A percentile compares a stretch with the other conserved stretches of the same genome.
Conservation (phyloP, 805 yeast genomes). For the Cyberlindnera mrakii region DNA sequence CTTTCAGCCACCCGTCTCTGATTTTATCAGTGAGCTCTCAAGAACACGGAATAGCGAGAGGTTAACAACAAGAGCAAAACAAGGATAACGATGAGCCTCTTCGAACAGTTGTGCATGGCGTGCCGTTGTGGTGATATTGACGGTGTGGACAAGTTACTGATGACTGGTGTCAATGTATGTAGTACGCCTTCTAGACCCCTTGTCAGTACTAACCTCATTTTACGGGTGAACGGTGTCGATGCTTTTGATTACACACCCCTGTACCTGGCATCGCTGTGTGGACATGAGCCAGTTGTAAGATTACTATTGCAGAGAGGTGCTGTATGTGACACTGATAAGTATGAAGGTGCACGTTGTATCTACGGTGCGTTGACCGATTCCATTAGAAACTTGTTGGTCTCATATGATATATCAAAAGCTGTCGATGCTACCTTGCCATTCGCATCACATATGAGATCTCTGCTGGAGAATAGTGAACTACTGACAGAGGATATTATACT, state of each 20-base stretch:
- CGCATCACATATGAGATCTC: conserved; percentile 58
- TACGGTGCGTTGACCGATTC: conserved; percentile 72
- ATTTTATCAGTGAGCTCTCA: conserved; percentile 10
- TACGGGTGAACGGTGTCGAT: conserved; percentile 40
- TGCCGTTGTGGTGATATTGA: conserved; percentile 68
- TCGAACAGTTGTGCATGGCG: conserved; percentile 48
- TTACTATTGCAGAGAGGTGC: conserved; percentile 63
- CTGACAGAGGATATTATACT: conserved; percentile 20
- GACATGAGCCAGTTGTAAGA: conserved; percentile 60
- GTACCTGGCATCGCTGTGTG: conserved; percentile 68
- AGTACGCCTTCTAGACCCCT: not conserved
- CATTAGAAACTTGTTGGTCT: conserved; percentile 51
- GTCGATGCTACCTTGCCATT: conserved; percentile 67
- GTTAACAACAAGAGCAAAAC: not conserved
- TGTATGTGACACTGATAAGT: conserved; percentile 73
- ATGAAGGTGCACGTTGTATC: conserved; percentile 71
- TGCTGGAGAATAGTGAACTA: conserved; percentile 21
- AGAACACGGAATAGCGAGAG: not conserved
- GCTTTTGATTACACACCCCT: conserved; percentile 73
- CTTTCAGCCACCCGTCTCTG: too few species aligned
- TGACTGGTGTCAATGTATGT: conserved; percentile 44
- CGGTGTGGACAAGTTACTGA: conserved; percentile 49
- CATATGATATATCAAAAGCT: conserved; percentile 61
- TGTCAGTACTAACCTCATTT: not conserved
- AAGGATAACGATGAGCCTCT: not conserved